Evolutionary conservation across 768 basidiomycete genomes (phyloP).

Genomic region (Scleroderma citrinum): DNA sequence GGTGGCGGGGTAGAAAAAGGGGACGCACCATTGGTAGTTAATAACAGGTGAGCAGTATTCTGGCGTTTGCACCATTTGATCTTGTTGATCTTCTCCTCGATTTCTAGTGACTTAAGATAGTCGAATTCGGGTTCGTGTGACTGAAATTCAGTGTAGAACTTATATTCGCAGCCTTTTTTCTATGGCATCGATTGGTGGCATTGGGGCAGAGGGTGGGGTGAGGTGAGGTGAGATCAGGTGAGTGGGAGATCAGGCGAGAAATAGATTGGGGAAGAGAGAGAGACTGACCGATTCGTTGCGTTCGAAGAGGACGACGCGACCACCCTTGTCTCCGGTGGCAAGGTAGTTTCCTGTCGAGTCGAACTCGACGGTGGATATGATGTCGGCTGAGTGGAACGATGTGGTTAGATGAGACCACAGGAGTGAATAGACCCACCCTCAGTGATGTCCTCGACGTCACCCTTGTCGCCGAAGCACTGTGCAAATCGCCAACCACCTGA

Average conservation of each 20-base stretch:
- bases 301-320: slow-evolving; percentile 97
- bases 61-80: slow-evolving; percentile 99
- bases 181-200: slow-evolving; percentile 29
- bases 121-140: slow-evolving; percentile 99
- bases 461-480: slow-evolving; percentile 99
- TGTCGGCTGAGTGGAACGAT: slow-evolving; percentile 67
- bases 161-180: slow-evolving; percentile 99
- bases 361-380: slow-evolving; percentile 99
- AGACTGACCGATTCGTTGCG: slow-evolving; percentile 87
- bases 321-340: slow-evolving; percentile 99
- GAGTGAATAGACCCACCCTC: slow-evolving; percentile 61
- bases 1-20: background rate
- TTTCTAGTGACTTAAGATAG: slow-evolving; percentile 98
- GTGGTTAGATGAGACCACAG: slow-evolving; percentile 5
- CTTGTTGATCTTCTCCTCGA: slow-evolving; percentile 99
- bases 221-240: slow-evolving; percentile 25
- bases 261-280: slow-evolving; percentile 8
- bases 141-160: slow-evolving; percentile 99
- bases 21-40: slow-evolving; percentile 89
- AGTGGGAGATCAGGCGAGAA: slow-evolving; percentile 29
- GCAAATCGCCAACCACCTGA: slow-evolving; percentile 97
- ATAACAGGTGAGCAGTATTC: slow-evolving; percentile 93
- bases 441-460: slow-evolving; percentile 98
- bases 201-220: slow-evolving; percentile 6
- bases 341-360: slow-evolving; percentile 99